Percentiles rank a stretch among this genome's conserved stretches.
Evolutionary conservation across 2,329 filamentous ascomycete species (phyloP).

Genomic region (Microthyrium microscopicum): DNA sequence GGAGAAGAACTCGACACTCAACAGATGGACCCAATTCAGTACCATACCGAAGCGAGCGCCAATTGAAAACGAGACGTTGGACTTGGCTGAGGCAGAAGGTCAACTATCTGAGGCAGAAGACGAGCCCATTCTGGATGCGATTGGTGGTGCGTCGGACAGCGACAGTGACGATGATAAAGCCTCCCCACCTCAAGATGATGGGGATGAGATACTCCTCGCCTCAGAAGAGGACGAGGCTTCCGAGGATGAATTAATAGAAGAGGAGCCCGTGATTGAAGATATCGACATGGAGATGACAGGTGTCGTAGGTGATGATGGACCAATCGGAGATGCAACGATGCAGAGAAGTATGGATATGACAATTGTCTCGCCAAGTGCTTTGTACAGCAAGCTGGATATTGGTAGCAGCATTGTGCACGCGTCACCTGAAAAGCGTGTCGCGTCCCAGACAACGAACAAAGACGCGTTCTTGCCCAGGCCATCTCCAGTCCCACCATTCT

Average conservation of each 20-base stretch:
- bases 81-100: too few species aligned
- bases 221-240: background rate
- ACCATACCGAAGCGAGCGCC: too few species aligned
- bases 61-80: too few species aligned
- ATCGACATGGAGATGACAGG: background rate
- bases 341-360: conserved; percentile 33
- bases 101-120: too few species aligned
- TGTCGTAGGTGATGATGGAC: conserved; percentile 15
- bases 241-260: background rate
- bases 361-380: conserved; percentile 32
- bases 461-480: background rate
- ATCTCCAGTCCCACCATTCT: conserved; percentile 1
- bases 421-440: background rate
- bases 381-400: conserved; percentile 18
- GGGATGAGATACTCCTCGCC: conserved; percentile 1
- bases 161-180: too few species aligned
- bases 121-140: too few species aligned
- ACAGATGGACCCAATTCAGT: too few species aligned
- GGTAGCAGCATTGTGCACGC: conserved; percentile 5
- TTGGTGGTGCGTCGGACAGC: too few species aligned
- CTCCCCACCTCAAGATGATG: too few species aligned
- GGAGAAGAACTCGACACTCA: too few species aligned
- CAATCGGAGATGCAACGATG: conserved; percentile 28
- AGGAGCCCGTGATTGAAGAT: background rate
- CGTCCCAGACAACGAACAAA: background rate